These are phyloP conservation scores for Halophytophthora polymorphica DNA, from an alignment of 352 stramenopile genomes.

Conservation along the genomic window DNA sequence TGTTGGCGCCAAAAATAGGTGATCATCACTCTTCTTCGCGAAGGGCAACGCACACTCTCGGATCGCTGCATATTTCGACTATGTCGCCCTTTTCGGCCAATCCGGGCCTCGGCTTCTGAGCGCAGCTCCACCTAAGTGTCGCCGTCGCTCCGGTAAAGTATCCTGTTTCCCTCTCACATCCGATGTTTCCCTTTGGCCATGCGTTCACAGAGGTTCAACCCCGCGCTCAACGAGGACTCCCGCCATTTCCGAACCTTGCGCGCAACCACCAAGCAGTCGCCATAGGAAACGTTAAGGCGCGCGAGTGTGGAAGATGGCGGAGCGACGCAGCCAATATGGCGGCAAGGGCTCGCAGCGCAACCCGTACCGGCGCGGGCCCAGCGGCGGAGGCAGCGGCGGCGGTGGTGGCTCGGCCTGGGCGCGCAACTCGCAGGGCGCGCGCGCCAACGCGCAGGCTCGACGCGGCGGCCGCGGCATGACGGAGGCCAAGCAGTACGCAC, in stretches of 20 bases:
- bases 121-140: no score
- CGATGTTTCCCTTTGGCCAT: neutral
- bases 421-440: conserved; percentile 68
- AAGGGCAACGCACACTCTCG: no score
- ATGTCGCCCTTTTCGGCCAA: no score
- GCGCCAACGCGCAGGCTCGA: conserved; percentile 43
- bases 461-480: conserved; percentile 50
- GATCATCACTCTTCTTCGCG: neutral
- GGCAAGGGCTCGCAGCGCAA: conserved; percentile 14
- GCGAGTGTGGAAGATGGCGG: conserved; percentile 9
- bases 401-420: conserved; percentile 60
- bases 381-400: conserved; percentile 7
- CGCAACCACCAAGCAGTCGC: neutral
- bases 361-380: conserved; percentile 49
- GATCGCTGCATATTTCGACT: no score
- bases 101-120: no score
- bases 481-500: conserved; percentile 50
- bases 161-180: neutral
- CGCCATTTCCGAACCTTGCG: conserved; percentile 10
- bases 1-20: neutral
- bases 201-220: neutral
- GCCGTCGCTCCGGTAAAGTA: no score
- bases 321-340: conserved; percentile 16
- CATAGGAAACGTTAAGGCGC: conserved; percentile 1
- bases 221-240: conserved; percentile 6